Percentiles rank a stretch among this genome's conserved stretches.
These are phyloP conservation scores for Porcisia hertigi DNA, from an alignment of 208 protist genomes.

Conservation along the genomic window DNA sequence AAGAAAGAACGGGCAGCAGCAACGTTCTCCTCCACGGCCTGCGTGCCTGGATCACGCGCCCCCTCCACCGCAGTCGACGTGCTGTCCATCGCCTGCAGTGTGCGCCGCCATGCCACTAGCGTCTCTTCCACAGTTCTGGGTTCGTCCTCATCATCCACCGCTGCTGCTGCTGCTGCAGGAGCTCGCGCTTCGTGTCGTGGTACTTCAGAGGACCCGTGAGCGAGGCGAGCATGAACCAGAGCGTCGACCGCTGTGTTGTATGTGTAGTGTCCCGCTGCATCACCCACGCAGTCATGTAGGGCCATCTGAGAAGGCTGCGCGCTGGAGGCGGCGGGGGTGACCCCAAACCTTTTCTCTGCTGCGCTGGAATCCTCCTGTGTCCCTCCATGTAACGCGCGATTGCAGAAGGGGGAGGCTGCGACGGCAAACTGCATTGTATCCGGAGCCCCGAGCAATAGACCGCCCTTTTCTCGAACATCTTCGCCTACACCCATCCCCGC, in stretches of 20 bases:
- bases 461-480: not conserved
- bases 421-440: not conserved
- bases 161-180: not conserved
- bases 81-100: conserved; percentile 9
- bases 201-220: not conserved
- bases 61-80: not conserved
- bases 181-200: not conserved
- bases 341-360: not conserved
- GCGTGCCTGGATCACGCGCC: not conserved
- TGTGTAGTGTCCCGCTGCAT: conserved; percentile 8
- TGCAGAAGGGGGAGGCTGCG: not conserved
- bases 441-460: not conserved
- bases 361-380: not conserved
- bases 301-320: not conserved
- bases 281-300: not conserved
- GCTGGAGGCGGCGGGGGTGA: not conserved
- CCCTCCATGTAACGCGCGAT: not conserved
- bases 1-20: not conserved
- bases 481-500: not conserved
- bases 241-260: conserved; percentile 23
- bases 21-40: not conserved
- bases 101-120: conserved; percentile 19
- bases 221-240: conserved; percentile 6
- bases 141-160: not conserved
- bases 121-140: conserved; percentile 1